Conservation (phyloP, 192 early-diverging fungal species). For the Globomyces pollinis-pini region DNA sequence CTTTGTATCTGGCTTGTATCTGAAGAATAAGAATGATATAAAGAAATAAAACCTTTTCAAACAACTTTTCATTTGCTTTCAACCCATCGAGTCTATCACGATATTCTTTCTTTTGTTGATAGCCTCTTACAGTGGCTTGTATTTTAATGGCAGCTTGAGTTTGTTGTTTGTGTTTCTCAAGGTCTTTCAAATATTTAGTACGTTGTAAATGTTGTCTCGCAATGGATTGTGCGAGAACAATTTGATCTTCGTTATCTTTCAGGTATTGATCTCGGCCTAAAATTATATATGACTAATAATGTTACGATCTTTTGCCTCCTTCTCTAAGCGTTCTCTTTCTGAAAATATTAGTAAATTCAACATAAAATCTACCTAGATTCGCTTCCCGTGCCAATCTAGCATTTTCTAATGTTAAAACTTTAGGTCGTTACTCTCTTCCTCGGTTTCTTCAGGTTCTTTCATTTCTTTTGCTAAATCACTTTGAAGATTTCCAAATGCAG, state of each 20-base stretch:
- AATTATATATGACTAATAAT: too few species aligned
- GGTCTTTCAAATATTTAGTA: conserved; percentile 17
- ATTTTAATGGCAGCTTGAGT: conserved; percentile 26
- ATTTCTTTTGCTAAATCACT: conserved; percentile 46
- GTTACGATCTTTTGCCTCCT: conserved; percentile 23
- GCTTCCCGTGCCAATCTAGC: conserved; percentile 22
- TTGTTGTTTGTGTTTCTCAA: conserved; percentile 9
- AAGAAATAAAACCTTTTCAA: conserved; percentile 27
- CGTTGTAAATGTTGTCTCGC: conserved; percentile 29
- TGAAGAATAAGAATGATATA: too few species aligned
- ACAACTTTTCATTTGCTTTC: conserved; percentile 28
- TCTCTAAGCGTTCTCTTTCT: conserved; percentile 13
- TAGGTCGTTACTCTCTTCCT: conserved; percentile 21
- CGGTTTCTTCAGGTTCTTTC: conserved; percentile 23
- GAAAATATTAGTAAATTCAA: too few species aligned
- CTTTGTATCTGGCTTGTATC: conserved; percentile 61
- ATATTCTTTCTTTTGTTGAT: conserved; percentile 23
- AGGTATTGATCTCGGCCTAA: neutral
- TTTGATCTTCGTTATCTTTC: conserved; percentile 13
- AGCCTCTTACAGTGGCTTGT: conserved; percentile 20
- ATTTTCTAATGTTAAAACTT: neutral
- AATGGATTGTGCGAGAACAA: conserved; percentile 25
- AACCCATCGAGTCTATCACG: conserved; percentile 19
- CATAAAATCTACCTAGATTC: conserved; percentile 15
- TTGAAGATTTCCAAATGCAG: conserved; percentile 81